These are phyloP conservation scores for Cinchona pubescens DNA, from an alignment of 257 asterid genomes.

Conservation along the genomic window DNA sequence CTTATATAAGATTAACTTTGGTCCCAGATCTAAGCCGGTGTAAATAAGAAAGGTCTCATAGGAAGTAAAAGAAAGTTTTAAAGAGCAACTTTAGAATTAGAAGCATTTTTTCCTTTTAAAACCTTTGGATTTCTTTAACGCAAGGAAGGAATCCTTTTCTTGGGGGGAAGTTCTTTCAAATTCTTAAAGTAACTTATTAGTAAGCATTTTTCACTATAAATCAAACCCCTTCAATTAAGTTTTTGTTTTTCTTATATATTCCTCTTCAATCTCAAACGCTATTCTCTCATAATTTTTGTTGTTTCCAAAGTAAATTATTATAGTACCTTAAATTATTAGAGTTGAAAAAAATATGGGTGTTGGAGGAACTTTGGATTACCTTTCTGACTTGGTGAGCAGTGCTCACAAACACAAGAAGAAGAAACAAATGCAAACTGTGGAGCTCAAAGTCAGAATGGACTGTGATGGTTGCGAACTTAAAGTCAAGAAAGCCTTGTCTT, in stretches of 20 bases:
- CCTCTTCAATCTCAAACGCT: not conserved
- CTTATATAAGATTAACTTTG: constrained; percentile 58
- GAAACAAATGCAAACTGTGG: constrained; percentile 67
- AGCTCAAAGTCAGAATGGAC: constrained; percentile 87
- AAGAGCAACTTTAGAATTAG: constrained; percentile 28
- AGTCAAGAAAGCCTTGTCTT: constrained; percentile 76
- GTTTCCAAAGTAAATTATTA: not conserved
- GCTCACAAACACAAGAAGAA: constrained; percentile 50
- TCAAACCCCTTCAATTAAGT: not conserved
- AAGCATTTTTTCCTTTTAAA: constrained; percentile 12
- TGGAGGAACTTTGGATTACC: constrained; percentile 66
- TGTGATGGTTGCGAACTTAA: constrained; percentile 92
- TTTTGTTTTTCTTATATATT: not conserved
- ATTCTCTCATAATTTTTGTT: constrained; percentile 1
- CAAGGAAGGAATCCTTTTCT: constrained; percentile 32
- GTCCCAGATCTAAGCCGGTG: constrained; percentile 6
- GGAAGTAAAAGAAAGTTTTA: constrained; percentile 19
- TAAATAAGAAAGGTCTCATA: constrained; percentile 21
- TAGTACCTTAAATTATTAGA: not conserved
- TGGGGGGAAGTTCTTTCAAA: constrained; percentile 20
- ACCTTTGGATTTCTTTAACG: constrained; percentile 13
- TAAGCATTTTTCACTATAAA: not conserved
- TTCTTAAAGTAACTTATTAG: not conserved
- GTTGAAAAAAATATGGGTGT: constrained; percentile 50
- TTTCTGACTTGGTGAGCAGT: constrained; percentile 65